Conservation (phyloP, 2,329 filamentous ascomycete species). For the Cercospora nicotianae region DNA sequence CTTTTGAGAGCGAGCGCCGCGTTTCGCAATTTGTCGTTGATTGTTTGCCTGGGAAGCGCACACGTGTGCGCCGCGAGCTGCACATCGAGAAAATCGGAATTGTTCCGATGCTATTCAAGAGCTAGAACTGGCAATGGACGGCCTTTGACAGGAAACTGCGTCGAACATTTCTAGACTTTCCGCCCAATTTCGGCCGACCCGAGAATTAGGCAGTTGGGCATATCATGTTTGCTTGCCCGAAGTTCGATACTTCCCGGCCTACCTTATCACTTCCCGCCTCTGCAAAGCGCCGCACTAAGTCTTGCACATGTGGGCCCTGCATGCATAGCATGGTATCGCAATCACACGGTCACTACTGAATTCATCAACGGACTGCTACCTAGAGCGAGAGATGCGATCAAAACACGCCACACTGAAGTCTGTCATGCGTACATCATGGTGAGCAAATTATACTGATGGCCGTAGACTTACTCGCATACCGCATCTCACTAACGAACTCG, state of each 20-base stretch:
- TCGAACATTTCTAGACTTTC: neutral
- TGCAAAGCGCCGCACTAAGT: neutral
- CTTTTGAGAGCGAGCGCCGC: neutral
- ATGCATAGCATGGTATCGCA: neutral
- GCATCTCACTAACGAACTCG: neutral
- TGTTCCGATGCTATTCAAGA: neutral
- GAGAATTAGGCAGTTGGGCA: neutral
- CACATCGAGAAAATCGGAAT: neutral
- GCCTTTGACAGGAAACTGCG: neutral
- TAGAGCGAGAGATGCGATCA: neutral
- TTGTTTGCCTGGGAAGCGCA: neutral
- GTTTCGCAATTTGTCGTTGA: constrained; percentile 1
- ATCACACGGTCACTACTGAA: neutral
- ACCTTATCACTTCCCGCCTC: neutral
- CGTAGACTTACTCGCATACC: neutral
- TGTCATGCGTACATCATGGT: neutral
- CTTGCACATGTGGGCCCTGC: neutral
- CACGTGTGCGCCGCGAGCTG: neutral
- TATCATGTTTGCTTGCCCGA: neutral
- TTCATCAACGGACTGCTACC: neutral
- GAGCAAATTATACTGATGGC: neutral
- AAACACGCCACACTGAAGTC: neutral
- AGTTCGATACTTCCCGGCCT: neutral
- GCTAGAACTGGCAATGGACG: neutral
- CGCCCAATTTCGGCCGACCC: neutral